A percentile compares a stretch with the other conserved stretches of the same genome.
These are phyloP conservation scores for Xerocomellus amylosporus DNA, from an alignment of 768 basidiomycete species.

Conservation along the genomic window DNA sequence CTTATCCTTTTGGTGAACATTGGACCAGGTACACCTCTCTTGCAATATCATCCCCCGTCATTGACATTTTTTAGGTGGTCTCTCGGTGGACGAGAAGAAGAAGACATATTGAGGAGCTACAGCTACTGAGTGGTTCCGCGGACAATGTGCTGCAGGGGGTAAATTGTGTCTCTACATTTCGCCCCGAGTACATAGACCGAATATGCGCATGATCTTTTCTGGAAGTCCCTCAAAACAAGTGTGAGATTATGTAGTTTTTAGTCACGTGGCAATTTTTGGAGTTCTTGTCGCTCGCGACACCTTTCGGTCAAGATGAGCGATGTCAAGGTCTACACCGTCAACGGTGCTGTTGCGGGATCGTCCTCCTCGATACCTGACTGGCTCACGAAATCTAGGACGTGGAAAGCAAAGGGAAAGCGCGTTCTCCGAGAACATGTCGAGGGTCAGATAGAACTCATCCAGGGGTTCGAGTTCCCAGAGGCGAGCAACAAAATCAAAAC, in stretches of 20 bases:
- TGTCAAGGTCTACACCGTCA: constrained; percentile 93
- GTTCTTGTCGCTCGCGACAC: background rate
- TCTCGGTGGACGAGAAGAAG: constrained; percentile 99
- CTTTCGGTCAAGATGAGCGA: constrained; percentile 28
- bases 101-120: constrained; percentile 67
- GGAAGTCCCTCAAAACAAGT: background rate
- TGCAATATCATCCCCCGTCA: background rate
- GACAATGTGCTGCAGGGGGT: constrained; percentile 5
- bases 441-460: constrained; percentile 85
- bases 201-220: constrained; percentile 19
- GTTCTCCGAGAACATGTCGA: constrained; percentile 70
- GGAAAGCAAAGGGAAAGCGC: constrained; percentile 55
- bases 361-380: constrained; percentile 94
- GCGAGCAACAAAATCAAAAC: constrained; percentile 89
- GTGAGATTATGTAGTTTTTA: background rate
- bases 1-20: constrained; percentile 97
- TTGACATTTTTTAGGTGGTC: constrained; percentile 57
- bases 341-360: constrained; percentile 83
- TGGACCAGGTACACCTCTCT: constrained; percentile 69
- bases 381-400: constrained; percentile 71
- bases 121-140: background rate
- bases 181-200: constrained; percentile 19
- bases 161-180: constrained; percentile 5
- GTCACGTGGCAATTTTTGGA: constrained; percentile 17
- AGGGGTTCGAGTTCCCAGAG: constrained; percentile 97